phyloP scores from a whole-genome alignment of 495 filamentous ascomycete species.

The Gamarada debralockiae region DNA sequence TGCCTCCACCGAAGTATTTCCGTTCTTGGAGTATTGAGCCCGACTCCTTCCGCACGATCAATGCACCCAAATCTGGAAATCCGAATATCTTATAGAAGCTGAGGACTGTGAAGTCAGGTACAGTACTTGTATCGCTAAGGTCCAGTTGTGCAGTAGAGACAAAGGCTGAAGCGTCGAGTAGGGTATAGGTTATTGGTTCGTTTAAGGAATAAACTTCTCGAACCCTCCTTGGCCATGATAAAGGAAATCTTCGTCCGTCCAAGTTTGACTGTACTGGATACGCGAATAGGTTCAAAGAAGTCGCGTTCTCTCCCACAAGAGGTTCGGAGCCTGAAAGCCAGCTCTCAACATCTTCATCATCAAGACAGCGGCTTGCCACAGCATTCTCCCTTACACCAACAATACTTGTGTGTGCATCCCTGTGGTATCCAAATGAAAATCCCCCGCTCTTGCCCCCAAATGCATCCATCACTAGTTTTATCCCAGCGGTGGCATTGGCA shows the following conservation, averaged over 20 bases:
- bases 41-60: constrained; percentile 77
- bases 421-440: constrained; percentile 80
- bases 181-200: constrained; percentile 49
- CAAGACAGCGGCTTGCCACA: constrained; percentile 59
- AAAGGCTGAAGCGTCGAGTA: constrained; percentile 89
- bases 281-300: constrained; percentile 54
- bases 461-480: constrained; percentile 79
- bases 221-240: constrained; percentile 60
- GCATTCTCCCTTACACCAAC: constrained; percentile 79
- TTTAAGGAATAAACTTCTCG: constrained; percentile 28
- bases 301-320: constrained; percentile 5
- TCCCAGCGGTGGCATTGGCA: constrained; percentile 85
- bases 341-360: constrained; percentile 59
- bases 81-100: constrained; percentile 98
- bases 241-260: constrained; percentile 75
- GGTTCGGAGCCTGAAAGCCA: constrained; percentile 50
- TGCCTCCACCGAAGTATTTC: constrained; percentile 91
- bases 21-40: constrained; percentile 57
- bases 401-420: constrained; percentile 60
- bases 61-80: constrained; percentile 84
- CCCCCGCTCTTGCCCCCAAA: constrained; percentile 60
- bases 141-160: constrained; percentile 75
- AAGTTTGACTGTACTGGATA: constrained; percentile 93
- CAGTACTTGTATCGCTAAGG: constrained; percentile 51
- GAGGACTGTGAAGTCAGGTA: constrained; percentile 83